A percentile compares a stretch with the other conserved stretches of the same genome.
phyloP scores from a whole-genome alignment of 2,329 filamentous ascomycete genomes.

The Thermomyces lanuginosus region DNA sequence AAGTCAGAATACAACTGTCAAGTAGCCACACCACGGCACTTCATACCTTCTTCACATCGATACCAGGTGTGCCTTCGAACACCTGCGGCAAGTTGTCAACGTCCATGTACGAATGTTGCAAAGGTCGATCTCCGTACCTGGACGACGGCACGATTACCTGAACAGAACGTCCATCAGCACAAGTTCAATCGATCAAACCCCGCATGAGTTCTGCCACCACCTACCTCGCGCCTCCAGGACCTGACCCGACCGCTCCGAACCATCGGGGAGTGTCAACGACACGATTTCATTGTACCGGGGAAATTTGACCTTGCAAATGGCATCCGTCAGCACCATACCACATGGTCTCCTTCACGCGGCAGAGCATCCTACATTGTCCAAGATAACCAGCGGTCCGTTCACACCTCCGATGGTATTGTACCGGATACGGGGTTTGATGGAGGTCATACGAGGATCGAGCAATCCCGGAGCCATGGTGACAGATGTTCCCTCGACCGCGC shows the following conservation, averaged over 20 bases:
- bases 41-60: constrained; percentile 90
- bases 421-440: constrained; percentile 55
- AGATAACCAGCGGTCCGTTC: constrained; percentile 92
- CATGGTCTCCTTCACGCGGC: not conserved
- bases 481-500: constrained; percentile 1
- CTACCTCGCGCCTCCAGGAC: constrained; percentile 73
- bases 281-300: constrained; percentile 97
- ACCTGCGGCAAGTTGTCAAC: constrained; percentile 42
- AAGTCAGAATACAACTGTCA: constrained; percentile 9
- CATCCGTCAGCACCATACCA: constrained; percentile 3
- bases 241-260: constrained; percentile 81
- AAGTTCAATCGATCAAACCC: constrained; percentile 33
- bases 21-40: not conserved
- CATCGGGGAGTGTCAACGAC: constrained; percentile 86
- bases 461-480: constrained; percentile 25
- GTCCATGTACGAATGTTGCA: constrained; percentile 5
- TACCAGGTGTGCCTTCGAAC: constrained; percentile 90
- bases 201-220: constrained; percentile 23
- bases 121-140: constrained; percentile 46
- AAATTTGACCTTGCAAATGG: constrained; percentile 65
- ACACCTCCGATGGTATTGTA: constrained; percentile 99
- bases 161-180: constrained; percentile 3
- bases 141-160: constrained; percentile 84
- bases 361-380: constrained; percentile 63
- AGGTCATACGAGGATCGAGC: constrained; percentile 31